Base-by-base conservation (phyloP, 208 protist genomes). In the Trypanosoma scelopori region DNA sequence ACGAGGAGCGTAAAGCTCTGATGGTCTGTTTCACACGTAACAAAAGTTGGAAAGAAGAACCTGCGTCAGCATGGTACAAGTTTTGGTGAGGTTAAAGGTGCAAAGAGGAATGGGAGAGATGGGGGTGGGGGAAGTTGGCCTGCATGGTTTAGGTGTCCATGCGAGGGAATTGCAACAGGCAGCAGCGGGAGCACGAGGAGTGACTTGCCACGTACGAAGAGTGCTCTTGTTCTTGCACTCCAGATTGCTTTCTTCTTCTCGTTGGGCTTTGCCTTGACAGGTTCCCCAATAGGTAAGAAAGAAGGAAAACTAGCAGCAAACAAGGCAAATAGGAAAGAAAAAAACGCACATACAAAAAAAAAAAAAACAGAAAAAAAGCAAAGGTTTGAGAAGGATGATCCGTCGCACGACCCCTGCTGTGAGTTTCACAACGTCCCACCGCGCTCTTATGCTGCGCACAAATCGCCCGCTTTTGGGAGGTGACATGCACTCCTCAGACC, bases 401-500 rank as follows among this genome's bases (percentile, higher is more conserved):
- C 87, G 87, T 63, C 82, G 80, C 57, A 93, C 87, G 52, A 49
- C n/a, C 51, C 84, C 87, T 25, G 83, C 83, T 20, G 84, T 93
- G 67, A 91, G 84, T 67, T 91, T 93, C 76, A 87, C 87, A 28
- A 76, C 78, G 6, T 91, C 84, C 22, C 84, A 91, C 61, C 78
- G 84, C 32, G 84, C 85, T 30, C 81, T 93, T 46, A 88, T 86
- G 78, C 57, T 89, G 69, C 72, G 75, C 32, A 74, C 80, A 28
- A 88, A 65, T 61, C 82, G 82, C 50, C 76, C 87, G 1, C 78
- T 93, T 42, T 73, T 93, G 25, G 71, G 80, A 42, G 81, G 67
- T 50, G 87, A 93, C 69, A 93, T 93, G 87, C 76, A 83, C 78
- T 89, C 84, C 48, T 61, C 30, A 5, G 87, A 93, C 66, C 82